Percentiles rank a stretch among this genome's conserved stretches.
Evolutionary conservation across 2,329 filamentous ascomycete species (phyloP).

Genomic region (Cercospora berteroae): DNA sequence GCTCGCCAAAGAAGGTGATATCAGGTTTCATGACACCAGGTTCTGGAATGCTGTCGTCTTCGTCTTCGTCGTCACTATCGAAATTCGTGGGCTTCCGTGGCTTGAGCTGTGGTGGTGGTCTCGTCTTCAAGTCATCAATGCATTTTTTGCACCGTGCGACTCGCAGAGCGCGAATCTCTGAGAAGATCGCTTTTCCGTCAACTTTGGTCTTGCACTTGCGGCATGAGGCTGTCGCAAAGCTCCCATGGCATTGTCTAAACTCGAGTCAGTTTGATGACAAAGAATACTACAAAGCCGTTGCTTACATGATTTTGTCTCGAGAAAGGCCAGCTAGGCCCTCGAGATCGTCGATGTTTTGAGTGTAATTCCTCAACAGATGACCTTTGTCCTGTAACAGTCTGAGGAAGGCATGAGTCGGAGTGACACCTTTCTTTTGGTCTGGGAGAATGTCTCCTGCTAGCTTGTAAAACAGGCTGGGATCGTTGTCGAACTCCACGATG

Average conservation of each 20-base stretch:
- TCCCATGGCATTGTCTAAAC: conserved; percentile 78
- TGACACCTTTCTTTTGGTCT: conserved; percentile 67
- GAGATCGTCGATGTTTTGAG: conserved; percentile 92
- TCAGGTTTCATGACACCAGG: conserved; percentile 91
- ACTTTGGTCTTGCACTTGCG: conserved; percentile 75
- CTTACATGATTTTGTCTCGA: conserved; percentile 33
- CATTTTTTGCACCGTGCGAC: conserved; percentile 79
- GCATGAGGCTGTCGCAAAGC: conserved; percentile 88
- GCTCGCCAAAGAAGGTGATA: conserved; percentile 96
- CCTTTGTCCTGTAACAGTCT: conserved; percentile 79
- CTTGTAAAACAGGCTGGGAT: conserved; percentile 87
- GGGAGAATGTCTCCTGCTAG: conserved; percentile 89
- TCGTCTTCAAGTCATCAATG: conserved; percentile 52
- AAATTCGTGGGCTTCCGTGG: conserved; percentile 41
- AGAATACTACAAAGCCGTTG: not conserved
- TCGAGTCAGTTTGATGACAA: conserved; percentile 40
- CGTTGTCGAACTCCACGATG: conserved; percentile 78
- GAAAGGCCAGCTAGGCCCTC: conserved; percentile 16
- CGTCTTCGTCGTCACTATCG: conserved; percentile 54
- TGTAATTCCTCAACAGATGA: conserved; percentile 94
- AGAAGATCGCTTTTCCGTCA: conserved; percentile 73
- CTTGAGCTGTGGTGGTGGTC: conserved; percentile 40
- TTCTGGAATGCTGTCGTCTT: conserved; percentile 63
- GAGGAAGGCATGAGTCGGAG: conserved; percentile 93
- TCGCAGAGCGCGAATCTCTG: conserved; percentile 69